Percentiles rank a stretch among this genome's conserved stretches.
Evolutionary conservation across 768 basidiomycete species (phyloP).

Genomic region (Rhizopogon salebrosus): DNA sequence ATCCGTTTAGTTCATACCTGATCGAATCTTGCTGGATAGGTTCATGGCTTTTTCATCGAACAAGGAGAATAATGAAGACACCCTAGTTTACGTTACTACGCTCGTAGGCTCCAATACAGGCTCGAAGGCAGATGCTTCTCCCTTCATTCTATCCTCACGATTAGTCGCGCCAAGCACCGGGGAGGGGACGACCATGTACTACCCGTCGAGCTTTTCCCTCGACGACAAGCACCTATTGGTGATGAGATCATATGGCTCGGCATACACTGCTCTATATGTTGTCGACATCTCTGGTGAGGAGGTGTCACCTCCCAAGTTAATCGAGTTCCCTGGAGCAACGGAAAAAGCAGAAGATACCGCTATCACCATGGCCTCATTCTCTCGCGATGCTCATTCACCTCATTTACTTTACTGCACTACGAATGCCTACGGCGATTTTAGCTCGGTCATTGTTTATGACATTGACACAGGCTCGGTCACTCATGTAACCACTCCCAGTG

Average conservation of each 20-base stretch:
- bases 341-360: conserved; percentile 25
- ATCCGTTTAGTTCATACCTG: not conserved
- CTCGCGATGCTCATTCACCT: conserved; percentile 23
- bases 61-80: conserved; percentile 35
- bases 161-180: conserved; percentile 28
- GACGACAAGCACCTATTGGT: conserved; percentile 35
- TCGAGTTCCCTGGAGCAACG: conserved; percentile 30
- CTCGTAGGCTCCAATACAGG: conserved; percentile 28
- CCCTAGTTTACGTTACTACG: conserved; percentile 30
- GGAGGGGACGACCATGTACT: conserved; percentile 27
- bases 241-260: conserved; percentile 22
- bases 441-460: conserved; percentile 31
- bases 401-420: conserved; percentile 30
- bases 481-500: conserved; percentile 34
- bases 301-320: conserved; percentile 19
- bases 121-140: conserved; percentile 20
- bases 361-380: conserved; percentile 20
- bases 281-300: conserved; percentile 28
- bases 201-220: conserved; percentile 30
- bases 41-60: conserved; percentile 36
- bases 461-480: conserved; percentile 21
- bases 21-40: conserved; percentile 15
- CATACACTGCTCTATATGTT: conserved; percentile 25
- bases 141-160: conserved; percentile 28
- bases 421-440: conserved; percentile 35